phyloP scores from a whole-genome alignment of 345 rosid species.

The Kandelia obovata region DNA sequence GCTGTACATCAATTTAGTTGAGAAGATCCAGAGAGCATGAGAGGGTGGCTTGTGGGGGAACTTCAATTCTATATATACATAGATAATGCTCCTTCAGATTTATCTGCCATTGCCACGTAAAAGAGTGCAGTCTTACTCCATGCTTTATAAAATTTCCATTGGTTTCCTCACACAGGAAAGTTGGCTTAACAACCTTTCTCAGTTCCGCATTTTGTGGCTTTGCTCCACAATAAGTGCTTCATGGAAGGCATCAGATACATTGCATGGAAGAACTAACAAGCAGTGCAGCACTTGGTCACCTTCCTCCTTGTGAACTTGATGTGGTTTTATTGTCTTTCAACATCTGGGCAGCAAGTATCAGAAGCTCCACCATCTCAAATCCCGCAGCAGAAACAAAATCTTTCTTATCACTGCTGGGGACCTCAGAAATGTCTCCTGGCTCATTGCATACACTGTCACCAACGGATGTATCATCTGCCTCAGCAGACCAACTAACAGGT shows the following conservation, averaged over 20 bases:
- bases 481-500: constrained; percentile 91
- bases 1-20: no score
- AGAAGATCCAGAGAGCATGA: no score
- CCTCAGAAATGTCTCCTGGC: constrained; percentile 15
- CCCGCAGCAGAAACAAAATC: constrained; percentile 88
- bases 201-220: no score
- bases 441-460: constrained; percentile 24
- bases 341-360: constrained; percentile 68
- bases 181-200: no score
- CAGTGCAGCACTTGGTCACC: neutral
- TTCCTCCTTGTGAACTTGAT: neutral
- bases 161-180: no score
- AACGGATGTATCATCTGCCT: constrained; percentile 43
- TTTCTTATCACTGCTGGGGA: constrained; percentile 44
- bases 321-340: constrained; percentile 36
- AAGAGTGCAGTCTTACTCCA: no score
- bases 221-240: neutral
- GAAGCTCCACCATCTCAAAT: constrained; percentile 94
- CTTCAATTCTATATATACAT: no score
- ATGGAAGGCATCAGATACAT: neutral
- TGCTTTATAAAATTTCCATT: no score
- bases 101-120: no score
- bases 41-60: no score
- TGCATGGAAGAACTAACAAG: neutral
- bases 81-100: no score